Percentiles rank a stretch among this genome's conserved stretches.
Conservation (phyloP, 208 protist genomes). For the Zelonia costaricensis region DNA sequence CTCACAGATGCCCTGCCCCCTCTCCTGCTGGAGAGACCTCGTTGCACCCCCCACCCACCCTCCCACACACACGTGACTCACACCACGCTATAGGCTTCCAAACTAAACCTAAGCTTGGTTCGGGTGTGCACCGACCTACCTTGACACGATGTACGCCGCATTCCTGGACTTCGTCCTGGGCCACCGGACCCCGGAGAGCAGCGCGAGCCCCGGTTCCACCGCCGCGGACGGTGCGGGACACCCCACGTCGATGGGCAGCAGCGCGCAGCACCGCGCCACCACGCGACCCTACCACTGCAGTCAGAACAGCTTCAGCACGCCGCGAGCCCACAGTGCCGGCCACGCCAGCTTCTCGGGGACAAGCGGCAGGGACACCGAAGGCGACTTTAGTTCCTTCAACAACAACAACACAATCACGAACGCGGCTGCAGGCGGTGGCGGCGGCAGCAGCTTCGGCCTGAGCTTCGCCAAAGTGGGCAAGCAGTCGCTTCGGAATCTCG, state of each 20-base stretch:
- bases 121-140: too few species aligned
- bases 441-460: not conserved
- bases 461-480: not conserved
- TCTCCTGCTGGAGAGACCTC: too few species aligned
- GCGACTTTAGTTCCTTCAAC: too few species aligned
- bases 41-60: not conserved
- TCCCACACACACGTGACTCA: not conserved
- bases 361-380: too few species aligned
- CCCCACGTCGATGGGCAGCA: slow-evolving; percentile 7
- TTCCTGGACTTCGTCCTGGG: slow-evolving; percentile 26
- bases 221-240: not conserved
- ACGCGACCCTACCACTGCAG: slow-evolving; percentile 36
- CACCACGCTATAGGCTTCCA: too few species aligned
- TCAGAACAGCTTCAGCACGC: not conserved
- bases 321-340: not conserved
- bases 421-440: not conserved
- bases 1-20: too few species aligned
- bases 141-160: slow-evolving; percentile 23
- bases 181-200: not conserved
- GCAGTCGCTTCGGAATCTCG: not conserved
- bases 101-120: too few species aligned
- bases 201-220: too few species aligned
- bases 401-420: not conserved
- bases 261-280: slow-evolving; percentile 19
- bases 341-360: too few species aligned